Evolutionary conservation across 192 early-diverging fungal genomes (phyloP).

Genomic region (Geranomyces michiganensis): DNA sequence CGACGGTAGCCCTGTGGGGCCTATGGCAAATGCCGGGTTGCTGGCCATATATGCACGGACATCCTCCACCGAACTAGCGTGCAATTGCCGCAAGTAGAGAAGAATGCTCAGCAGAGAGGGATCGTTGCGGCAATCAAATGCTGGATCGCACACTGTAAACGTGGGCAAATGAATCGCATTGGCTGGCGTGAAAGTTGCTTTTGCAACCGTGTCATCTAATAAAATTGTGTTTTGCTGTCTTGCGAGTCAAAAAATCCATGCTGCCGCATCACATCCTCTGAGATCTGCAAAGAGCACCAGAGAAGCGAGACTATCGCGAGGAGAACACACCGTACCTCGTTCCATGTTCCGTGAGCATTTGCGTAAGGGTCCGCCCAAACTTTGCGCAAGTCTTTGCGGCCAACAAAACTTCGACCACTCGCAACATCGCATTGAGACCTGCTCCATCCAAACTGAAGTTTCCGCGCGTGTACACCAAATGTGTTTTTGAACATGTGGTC

Average conservation of each 20-base stretch:
- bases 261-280: neutral
- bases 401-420: conserved; percentile 8
- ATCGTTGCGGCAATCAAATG: conserved; percentile 31
- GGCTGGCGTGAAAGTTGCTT: conserved; percentile 36
- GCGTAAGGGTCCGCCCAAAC: conserved; percentile 38
- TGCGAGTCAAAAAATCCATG: neutral
- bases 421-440: conserved; percentile 37
- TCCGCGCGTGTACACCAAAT: conserved; percentile 32
- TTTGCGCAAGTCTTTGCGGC: conserved; percentile 41
- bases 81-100: conserved; percentile 25
- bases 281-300: too few relatives aligned
- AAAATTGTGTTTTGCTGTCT: conserved; percentile 50
- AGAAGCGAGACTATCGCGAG: neutral
- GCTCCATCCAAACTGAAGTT: conserved; percentile 41
- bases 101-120: conserved; percentile 31
- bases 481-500: conserved; percentile 32
- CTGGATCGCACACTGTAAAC: conserved; percentile 37
- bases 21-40: conserved; percentile 19
- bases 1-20: neutral
- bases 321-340: conserved; percentile 5
- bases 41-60: conserved; percentile 22
- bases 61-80: neutral
- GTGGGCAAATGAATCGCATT: conserved; percentile 45
- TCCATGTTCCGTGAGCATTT: conserved; percentile 22
- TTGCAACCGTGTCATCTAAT: conserved; percentile 44